Conservation (phyloP, 2,329 filamentous ascomycete species). For the Paecilomyces dactylethromorphus region DNA sequence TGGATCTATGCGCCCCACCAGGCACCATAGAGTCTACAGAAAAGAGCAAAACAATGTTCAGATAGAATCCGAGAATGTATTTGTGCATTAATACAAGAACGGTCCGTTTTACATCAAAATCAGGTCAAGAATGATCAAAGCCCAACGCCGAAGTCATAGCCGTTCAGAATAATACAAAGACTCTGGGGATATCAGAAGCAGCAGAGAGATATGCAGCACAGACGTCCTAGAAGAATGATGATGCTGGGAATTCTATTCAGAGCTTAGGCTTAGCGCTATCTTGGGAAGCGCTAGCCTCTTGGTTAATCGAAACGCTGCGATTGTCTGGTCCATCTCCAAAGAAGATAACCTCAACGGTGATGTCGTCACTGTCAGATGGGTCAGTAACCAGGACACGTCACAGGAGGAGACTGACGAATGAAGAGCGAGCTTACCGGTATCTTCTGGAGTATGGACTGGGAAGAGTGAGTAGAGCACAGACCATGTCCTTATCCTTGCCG, state of each 20-base stretch:
- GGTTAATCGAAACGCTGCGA: slow-evolving; percentile 75
- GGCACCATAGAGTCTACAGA: not conserved
- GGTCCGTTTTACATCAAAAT: not conserved
- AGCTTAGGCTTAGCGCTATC: slow-evolving; percentile 44
- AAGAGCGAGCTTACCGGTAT: slow-evolving; percentile 62
- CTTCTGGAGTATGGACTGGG: slow-evolving; percentile 85
- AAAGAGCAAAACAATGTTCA: not conserved
- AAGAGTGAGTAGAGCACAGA: slow-evolving; percentile 84
- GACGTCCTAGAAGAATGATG: not conserved
- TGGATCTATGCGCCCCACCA: not conserved
- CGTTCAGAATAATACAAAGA: not conserved
- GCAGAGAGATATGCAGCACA: not conserved
- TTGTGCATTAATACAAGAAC: not conserved
- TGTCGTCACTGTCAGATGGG: slow-evolving; percentile 63
- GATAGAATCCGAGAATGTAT: not conserved
- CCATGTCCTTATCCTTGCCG: slow-evolving; percentile 86
- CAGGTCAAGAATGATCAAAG: not conserved
- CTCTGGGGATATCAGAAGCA: not conserved
- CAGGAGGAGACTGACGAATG: not conserved
- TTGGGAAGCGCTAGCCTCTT: slow-evolving; percentile 69
- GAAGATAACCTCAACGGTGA: slow-evolving; percentile 98
- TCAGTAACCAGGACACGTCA: slow-evolving; percentile 9
- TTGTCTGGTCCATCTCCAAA: slow-evolving; percentile 75
- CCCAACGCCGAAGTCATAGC: not conserved
- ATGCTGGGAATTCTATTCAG: slow-evolving; percentile 17